phyloP scores from a whole-genome alignment of 495 filamentous ascomycete species.

The Neurospora tetrasperma region DNA sequence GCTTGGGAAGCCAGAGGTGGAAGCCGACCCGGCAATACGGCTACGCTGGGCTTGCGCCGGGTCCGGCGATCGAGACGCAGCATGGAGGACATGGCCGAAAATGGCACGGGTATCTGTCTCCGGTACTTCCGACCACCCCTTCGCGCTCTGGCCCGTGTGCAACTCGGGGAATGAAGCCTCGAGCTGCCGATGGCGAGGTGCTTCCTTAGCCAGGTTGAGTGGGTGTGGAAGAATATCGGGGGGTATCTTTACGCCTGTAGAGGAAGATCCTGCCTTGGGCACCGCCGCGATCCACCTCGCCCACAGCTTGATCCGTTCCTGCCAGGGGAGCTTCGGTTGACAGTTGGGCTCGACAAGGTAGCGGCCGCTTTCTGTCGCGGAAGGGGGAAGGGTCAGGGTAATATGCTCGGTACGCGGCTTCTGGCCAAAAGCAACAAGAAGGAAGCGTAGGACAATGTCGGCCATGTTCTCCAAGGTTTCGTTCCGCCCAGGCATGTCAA shows the following conservation, averaged over 20 bases:
- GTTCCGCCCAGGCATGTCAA: slow-evolving; percentile 15
- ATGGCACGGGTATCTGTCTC: slow-evolving; percentile 24
- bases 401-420: slow-evolving; percentile 11
- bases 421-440: slow-evolving; percentile 26
- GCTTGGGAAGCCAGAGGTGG: slow-evolving; percentile 5
- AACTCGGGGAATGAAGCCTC: background rate
- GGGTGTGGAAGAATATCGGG: slow-evolving; percentile 6
- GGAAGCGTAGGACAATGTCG: slow-evolving; percentile 34
- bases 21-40: slow-evolving; percentile 11
- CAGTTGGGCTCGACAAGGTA: slow-evolving; percentile 17
- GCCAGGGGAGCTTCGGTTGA: slow-evolving; percentile 31
- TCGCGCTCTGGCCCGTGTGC: background rate
- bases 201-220: slow-evolving; percentile 1
- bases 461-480: slow-evolving; percentile 18
- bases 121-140: slow-evolving; percentile 19
- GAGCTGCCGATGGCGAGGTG: background rate
- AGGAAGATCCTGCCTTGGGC: background rate
- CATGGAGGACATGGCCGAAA: slow-evolving; percentile 34
- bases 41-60: background rate
- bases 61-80: slow-evolving; percentile 4
- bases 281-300: slow-evolving; percentile 22
- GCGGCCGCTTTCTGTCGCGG: slow-evolving; percentile 14
- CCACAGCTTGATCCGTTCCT: slow-evolving; percentile 32
- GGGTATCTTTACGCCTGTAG: slow-evolving; percentile 6
- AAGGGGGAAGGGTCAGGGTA: background rate